Evolutionary conservation across 169 alveolate species (phyloP), one percentile per base, ranked within the genome.

Genomic region (Plasmodium sp.): DNA sequence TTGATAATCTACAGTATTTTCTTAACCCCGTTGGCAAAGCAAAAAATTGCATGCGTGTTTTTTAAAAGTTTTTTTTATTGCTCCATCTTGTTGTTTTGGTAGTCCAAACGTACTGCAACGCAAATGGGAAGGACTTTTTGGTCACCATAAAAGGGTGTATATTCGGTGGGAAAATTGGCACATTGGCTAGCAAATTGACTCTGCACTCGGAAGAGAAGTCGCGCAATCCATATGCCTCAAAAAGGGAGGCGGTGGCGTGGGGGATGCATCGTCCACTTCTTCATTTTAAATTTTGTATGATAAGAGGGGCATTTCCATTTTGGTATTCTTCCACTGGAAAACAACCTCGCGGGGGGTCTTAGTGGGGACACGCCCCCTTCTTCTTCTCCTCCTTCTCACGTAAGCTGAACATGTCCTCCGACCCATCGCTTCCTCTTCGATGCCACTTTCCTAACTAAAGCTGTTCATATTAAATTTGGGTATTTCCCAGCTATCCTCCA

Each of bases 401-500:
- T 67, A 67, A 67, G 5, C 6, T 22, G 12, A 67, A 5, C 43
- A 6, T 45, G 18, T 31, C 36, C 43, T 81, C 54, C 9, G 33
- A 3, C 36, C 18, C 41, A 81, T 4, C 16, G 16, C 14, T 81
- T 9, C 54, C 41, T 41, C 22, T 51, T 81, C 12, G 33, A 31
- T 45, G 62, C 18, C 34, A 4, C 80, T 51, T 71, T 22, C 72
- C 80, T 54, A 85, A 75, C 67, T 85, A n/a, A 74, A 85, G 80
- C 16, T 77, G 67, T 75, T 85, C 39, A 36, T 85, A 48, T 85
- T 90, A 90, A 90, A 80, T 79, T 90, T 90, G 18, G 94, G 94
- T 43, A 90, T 81, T 80, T 90, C 94, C 94, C 94, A 90, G 58
- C 94, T 90, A 62, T 90, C 94, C 73, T 90, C 94, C 74, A 90